A percentile compares a stretch with the other conserved stretches of the same genome.
Conservation (phyloP, 345 rosid genomes). For the Tarenaya hassleriana region DNA sequence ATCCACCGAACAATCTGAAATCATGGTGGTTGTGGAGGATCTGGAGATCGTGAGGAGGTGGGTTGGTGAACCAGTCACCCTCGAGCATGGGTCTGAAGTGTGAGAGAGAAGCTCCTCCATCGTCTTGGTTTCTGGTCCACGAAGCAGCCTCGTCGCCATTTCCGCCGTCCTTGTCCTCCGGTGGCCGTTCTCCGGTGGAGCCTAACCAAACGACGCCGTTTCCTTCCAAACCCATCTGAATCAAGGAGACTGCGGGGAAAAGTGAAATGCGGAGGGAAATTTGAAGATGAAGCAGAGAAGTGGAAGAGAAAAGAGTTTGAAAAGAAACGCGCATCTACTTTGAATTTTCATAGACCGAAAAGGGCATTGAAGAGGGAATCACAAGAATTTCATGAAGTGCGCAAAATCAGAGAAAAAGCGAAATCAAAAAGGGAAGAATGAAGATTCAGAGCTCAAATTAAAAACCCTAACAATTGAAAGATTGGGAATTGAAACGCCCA, state of each 20-base stretch:
- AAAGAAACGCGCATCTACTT: slow-evolving; percentile 4
- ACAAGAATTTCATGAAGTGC: slow-evolving; percentile 30
- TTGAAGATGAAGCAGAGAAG: slow-evolving; percentile 5
- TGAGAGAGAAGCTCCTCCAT: slow-evolving; percentile 32
- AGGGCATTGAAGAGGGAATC: slow-evolving; percentile 29
- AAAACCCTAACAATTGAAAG: not conserved
- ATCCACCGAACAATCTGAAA: slow-evolving; percentile 38
- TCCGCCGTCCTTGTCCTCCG: slow-evolving; percentile 19
- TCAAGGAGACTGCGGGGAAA: slow-evolving; percentile 9
- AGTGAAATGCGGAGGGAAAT: not conserved
- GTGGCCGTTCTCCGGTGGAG: slow-evolving; percentile 25
- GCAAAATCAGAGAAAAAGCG: slow-evolving; percentile 19
- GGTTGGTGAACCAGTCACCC: slow-evolving; percentile 51
- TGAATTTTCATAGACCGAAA: slow-evolving; percentile 22
- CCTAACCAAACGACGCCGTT: slow-evolving; percentile 62
- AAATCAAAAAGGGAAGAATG: slow-evolving; percentile 21
- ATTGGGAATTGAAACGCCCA: slow-evolving; percentile 8
- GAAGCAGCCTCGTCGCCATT: slow-evolving; percentile 38
- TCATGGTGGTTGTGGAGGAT: slow-evolving; percentile 37
- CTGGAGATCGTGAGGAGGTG: slow-evolving; percentile 39
- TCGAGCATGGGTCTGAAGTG: slow-evolving; percentile 69
- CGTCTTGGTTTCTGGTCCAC: slow-evolving; percentile 44
- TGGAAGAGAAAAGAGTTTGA: slow-evolving; percentile 1
- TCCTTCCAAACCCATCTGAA: slow-evolving; percentile 50
- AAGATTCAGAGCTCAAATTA: slow-evolving; percentile 22